Conservation (phyloP, 345 rosid species). For the Salix purpurea region DNA sequence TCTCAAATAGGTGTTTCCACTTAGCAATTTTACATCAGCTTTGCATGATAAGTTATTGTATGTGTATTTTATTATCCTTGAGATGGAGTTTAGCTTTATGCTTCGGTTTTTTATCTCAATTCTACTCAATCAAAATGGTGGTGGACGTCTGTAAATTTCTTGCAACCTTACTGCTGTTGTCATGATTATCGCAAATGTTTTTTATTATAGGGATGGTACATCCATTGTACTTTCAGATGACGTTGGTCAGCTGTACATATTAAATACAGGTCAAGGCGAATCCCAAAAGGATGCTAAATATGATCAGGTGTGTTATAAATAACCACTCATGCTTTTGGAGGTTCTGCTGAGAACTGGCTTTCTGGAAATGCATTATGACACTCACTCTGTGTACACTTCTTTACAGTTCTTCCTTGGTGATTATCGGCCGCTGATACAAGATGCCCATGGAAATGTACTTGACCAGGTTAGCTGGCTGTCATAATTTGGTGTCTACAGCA, state of each 20-base stretch:
- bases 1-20: not conserved
- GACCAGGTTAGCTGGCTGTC: conserved; percentile 67
- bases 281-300: conserved; percentile 90
- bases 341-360: conserved; percentile 1
- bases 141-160: not conserved
- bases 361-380: not conserved
- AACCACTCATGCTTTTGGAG: conserved; percentile 13
- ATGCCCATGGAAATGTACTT: conserved; percentile 73
- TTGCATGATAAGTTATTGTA: not conserved
- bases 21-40: not conserved
- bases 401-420: conserved; percentile 95
- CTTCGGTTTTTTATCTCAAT: not conserved
- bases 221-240: conserved; percentile 97
- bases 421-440: conserved; percentile 89
- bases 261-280: conserved; percentile 98
- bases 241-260: conserved; percentile 86
- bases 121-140: not conserved
- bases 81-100: not conserved
- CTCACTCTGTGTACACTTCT: conserved; percentile 4
- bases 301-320: conserved; percentile 65
- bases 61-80: not conserved
- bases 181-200: conserved; percentile 6
- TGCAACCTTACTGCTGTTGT: not conserved
- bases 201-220: conserved; percentile 75
- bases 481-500: conserved; percentile 7